Conservation (phyloP, 1,139 yeast species). For the Yamadazyma dendronema region DNA sequence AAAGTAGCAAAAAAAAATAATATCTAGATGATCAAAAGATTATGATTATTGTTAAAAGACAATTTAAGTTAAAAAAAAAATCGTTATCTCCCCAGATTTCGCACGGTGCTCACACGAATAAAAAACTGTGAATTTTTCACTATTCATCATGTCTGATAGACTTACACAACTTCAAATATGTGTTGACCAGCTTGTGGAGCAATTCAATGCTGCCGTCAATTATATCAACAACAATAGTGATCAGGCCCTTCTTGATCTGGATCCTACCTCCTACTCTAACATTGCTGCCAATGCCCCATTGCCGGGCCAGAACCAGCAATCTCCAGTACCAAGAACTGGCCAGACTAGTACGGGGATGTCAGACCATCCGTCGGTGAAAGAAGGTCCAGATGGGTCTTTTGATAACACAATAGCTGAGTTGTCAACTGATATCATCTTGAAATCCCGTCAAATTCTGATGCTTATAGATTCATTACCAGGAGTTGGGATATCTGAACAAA, state of each 20-base stretch:
- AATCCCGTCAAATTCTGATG: conserved; percentile 82
- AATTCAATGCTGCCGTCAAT: conserved; percentile 86
- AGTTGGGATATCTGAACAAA: conserved; percentile 76
- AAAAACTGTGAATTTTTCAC: too few species aligned
- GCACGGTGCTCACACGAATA: too few species aligned
- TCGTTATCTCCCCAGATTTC: too few species aligned
- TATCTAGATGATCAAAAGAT: too few species aligned
- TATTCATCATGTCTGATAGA: conserved; percentile 77
- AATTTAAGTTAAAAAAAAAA: too few species aligned
- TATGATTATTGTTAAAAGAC: too few species aligned
- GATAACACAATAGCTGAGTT: conserved; percentile 65
- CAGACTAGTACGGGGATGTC: conserved; percentile 14
- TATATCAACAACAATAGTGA: conserved; percentile 62
- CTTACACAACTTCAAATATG: conserved; percentile 90
- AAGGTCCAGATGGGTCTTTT: conserved; percentile 31
- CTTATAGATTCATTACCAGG: conserved; percentile 92
- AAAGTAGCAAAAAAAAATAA: too few species aligned
- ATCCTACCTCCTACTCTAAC: conserved; percentile 38
- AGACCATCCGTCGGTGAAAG: conserved; percentile 15
- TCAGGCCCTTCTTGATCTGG: conserved; percentile 38
- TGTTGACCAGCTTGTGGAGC: conserved; percentile 87
- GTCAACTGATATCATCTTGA: conserved; percentile 78
- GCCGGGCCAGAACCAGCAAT: conserved; percentile 27
- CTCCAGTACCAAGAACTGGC: conserved; percentile 1
- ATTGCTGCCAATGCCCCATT: conserved; percentile 48